Conservation (phyloP, 2,329 filamentous ascomycete genomes). For the Salinomyces thailandicus region DNA sequence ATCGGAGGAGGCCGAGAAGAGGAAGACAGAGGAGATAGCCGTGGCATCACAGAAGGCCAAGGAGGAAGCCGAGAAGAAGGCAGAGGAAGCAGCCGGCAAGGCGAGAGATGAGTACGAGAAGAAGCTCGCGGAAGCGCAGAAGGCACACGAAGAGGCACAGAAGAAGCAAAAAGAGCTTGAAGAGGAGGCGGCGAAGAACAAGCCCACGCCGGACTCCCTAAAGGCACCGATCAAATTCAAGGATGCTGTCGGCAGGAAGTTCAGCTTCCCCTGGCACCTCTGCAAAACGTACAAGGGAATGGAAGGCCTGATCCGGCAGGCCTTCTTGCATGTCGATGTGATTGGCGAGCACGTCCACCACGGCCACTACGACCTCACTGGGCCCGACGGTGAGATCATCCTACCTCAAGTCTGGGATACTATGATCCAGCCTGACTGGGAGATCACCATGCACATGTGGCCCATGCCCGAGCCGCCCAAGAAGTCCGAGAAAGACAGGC, state of each 20-base stretch:
- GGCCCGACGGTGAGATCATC: conserved; percentile 40
- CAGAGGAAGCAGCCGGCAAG: conserved; percentile 39
- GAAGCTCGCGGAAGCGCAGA: conserved; percentile 45
- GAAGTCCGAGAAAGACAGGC: conserved; percentile 5
- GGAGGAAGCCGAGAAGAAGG: conserved; percentile 32
- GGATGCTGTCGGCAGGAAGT: conserved; percentile 82
- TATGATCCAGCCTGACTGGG: conserved; percentile 38
- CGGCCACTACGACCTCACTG: conserved; percentile 39
- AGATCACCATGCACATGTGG: conserved; percentile 41
- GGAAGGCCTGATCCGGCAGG: conserved; percentile 40
- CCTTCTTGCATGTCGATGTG: conserved; percentile 38
- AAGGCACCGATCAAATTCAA: conserved; percentile 79
- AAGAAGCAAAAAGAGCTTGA: conserved; percentile 39
- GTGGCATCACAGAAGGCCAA: conserved; percentile 35
- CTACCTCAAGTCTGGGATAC: conserved; percentile 40
- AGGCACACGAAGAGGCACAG: conserved; percentile 41
- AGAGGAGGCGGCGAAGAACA: conserved; percentile 37
- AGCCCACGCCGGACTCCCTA: conserved; percentile 42
- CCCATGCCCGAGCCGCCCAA: conserved; percentile 30
- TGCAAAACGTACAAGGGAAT: conserved; percentile 55
- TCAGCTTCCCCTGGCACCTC: conserved; percentile 79
- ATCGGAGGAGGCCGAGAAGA: conserved; percentile 34
- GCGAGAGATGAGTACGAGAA: conserved; percentile 37
- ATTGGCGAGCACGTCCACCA: conserved; percentile 37
- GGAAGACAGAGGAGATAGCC: conserved; percentile 17